These are phyloP conservation scores for Kockiozyma suomiensis DNA, from an alignment of 805 yeast genomes.

Conservation along the genomic window DNA sequence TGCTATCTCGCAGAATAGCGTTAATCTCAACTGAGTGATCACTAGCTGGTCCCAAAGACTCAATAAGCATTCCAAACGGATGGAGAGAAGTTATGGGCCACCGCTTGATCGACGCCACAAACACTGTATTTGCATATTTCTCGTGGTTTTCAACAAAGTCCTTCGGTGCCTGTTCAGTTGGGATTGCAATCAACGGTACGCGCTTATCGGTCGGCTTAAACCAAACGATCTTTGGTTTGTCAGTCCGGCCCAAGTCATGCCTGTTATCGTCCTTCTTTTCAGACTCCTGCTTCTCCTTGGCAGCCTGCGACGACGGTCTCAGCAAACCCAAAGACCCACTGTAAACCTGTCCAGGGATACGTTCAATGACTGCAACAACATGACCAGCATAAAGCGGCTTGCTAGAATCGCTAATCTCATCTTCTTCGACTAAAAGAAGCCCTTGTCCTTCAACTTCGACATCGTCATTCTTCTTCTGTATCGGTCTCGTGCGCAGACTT, in stretches of 20 bases:
- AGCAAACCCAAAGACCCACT: constrained; percentile 86
- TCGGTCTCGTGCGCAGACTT: constrained; percentile 90
- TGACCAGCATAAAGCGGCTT: constrained; percentile 97
- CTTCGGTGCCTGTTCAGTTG: constrained; percentile 96
- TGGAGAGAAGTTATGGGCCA: constrained; percentile 99
- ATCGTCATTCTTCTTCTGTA: constrained; percentile 96
- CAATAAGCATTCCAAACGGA: constrained; percentile 93
- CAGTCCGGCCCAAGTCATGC: constrained; percentile 35
- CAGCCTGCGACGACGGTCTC: constrained; percentile 93
- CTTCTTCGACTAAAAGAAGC: constrained; percentile 86
- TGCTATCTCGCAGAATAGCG: constrained; percentile 76
- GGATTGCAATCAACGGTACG: constrained; percentile 96
- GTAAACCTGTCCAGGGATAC: constrained; percentile 95
- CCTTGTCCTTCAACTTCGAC: constrained; percentile 99
- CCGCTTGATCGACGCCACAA: constrained; percentile 93
- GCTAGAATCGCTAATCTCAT: constrained; percentile 87
- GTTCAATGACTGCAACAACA: constrained; percentile 95
- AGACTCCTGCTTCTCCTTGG: constrained; percentile 62
- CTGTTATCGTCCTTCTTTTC: constrained; percentile 41
- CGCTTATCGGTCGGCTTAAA: constrained; percentile 98
- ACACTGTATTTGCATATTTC: constrained; percentile 73
- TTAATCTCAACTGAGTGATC: constrained; percentile 79
- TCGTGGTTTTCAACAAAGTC: constrained; percentile 94
- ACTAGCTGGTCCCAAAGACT: constrained; percentile 79
- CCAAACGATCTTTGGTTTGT: constrained; percentile 95